Evolutionary conservation across 495 filamentous ascomycete genomes (phyloP).

Genomic region (Aspergillus ostianus): DNA sequence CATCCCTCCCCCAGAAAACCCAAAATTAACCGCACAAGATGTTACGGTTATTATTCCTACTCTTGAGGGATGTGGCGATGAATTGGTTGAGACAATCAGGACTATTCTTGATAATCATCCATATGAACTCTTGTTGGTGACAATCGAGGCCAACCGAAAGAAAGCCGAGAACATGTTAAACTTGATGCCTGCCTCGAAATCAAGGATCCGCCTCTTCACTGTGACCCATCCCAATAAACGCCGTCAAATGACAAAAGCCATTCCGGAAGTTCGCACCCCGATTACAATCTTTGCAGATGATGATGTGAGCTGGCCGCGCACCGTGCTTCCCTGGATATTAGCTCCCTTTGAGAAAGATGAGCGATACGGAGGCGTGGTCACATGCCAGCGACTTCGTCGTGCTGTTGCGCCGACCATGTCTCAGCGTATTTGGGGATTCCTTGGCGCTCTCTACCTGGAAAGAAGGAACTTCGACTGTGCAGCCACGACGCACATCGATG

Average conservation of each 20-base stretch:
- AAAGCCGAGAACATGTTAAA: slow-evolving; percentile 52
- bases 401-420: slow-evolving; percentile 53
- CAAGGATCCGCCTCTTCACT: slow-evolving; percentile 50
- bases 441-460: slow-evolving; percentile 80
- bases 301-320: slow-evolving; percentile 80
- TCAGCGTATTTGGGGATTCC: slow-evolving; percentile 67
- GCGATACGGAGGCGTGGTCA: slow-evolving; percentile 75
- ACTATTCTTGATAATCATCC: slow-evolving; percentile 57
- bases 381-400: slow-evolving; percentile 75
- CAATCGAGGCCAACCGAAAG: slow-evolving; percentile 60
- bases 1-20: slow-evolving; percentile 58
- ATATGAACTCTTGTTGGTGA: slow-evolving; percentile 59
- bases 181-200: slow-evolving; percentile 50
- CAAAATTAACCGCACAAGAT: slow-evolving; percentile 64
- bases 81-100: slow-evolving; percentile 58
- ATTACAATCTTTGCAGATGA: slow-evolving; percentile 85
- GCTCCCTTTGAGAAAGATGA: slow-evolving; percentile 76
- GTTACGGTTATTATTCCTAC: slow-evolving; percentile 74
- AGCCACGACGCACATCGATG: slow-evolving; percentile 80
- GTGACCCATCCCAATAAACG: slow-evolving; percentile 73
- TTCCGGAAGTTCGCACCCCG: slow-evolving; percentile 69
- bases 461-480: slow-evolving; percentile 87
- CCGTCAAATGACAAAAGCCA: slow-evolving; percentile 76
- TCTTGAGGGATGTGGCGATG: slow-evolving; percentile 60
- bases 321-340: slow-evolving; percentile 76